These are phyloP conservation scores for Bauhinia variegata DNA, from an alignment of 306 rosid genomes.

Conservation along the genomic window DNA sequence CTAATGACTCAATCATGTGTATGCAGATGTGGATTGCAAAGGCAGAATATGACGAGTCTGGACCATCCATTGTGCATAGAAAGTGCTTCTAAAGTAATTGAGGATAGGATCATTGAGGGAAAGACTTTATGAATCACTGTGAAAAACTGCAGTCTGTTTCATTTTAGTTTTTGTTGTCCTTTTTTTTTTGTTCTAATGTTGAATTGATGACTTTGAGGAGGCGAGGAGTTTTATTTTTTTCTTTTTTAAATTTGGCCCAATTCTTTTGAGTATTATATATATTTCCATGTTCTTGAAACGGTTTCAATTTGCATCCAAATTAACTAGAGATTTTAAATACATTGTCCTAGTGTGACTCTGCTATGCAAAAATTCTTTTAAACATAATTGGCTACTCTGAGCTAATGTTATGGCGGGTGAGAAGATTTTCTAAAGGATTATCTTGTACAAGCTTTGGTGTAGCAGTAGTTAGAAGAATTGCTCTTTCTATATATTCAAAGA, in stretches of 20 bases:
- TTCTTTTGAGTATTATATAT: slow-evolving; percentile 30
- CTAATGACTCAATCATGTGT: slow-evolving; percentile 5
- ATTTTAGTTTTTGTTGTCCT: slow-evolving; percentile 54
- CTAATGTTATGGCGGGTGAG: too few species aligned
- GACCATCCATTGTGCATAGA: slow-evolving; percentile 97
- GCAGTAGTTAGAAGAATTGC: too few species aligned
- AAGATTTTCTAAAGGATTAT: too few species aligned
- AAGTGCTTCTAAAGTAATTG: slow-evolving; percentile 79
- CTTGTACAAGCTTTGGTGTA: too few species aligned
- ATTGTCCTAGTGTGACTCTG: too few species aligned
- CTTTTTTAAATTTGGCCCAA: slow-evolving; percentile 40
- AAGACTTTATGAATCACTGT: slow-evolving; percentile 18
- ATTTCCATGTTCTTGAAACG: slow-evolving; percentile 31
- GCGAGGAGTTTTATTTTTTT: too few species aligned
- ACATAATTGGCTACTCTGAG: background rate
- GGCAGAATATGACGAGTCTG: slow-evolving; percentile 97
- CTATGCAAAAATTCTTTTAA: too few species aligned
- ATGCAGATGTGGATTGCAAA: slow-evolving; percentile 99
- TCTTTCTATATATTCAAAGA: too few species aligned
- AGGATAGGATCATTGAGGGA: slow-evolving; percentile 48
- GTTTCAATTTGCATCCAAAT: slow-evolving; percentile 32
- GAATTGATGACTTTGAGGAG: slow-evolving; percentile 56
- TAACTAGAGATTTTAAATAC: slow-evolving; percentile 27
- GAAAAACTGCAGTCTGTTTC: slow-evolving; percentile 36
- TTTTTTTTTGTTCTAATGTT: slow-evolving; percentile 52